Evolutionary conservation across 495 filamentous ascomycete genomes (phyloP).

Genomic region (Stereocaulon alpinum): DNA sequence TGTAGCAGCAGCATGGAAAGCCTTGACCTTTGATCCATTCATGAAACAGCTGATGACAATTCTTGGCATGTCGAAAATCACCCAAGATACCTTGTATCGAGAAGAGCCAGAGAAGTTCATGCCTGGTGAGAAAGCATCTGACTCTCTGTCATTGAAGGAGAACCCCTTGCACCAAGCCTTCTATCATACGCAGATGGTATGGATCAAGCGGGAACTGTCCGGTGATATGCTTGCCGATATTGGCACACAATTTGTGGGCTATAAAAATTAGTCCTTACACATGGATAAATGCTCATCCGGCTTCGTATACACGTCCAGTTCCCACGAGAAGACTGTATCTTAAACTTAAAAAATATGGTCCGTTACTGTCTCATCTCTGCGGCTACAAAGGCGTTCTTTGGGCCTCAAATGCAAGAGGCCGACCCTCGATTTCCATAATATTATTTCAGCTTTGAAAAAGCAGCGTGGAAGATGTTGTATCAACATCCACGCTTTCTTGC

Average conservation of each 20-base stretch:
- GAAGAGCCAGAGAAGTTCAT: neutral
- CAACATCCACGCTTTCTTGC: neutral
- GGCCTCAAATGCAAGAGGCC: neutral
- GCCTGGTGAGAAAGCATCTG: neutral
- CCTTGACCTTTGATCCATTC: neutral
- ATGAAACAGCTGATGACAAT: neutral
- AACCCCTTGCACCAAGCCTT: neutral
- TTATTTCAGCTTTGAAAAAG: neutral
- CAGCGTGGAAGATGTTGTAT: neutral
- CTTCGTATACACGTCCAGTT: neutral
- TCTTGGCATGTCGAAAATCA: neutral
- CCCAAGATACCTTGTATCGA: neutral
- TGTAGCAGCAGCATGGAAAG: neutral
- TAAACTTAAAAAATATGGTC: neutral
- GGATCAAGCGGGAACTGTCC: neutral
- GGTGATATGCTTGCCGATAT: neutral
- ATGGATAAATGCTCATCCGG: neutral
- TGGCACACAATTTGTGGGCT: neutral
- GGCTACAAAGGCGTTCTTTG: neutral
- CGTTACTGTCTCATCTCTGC: neutral
- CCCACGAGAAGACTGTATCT: neutral
- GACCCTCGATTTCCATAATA: neutral
- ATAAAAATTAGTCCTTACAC: neutral
- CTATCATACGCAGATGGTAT: neutral
- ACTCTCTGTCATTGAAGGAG: neutral